Conservation (phyloP, 257 asterid species). For the Capsicum rhomboideum region DNA sequence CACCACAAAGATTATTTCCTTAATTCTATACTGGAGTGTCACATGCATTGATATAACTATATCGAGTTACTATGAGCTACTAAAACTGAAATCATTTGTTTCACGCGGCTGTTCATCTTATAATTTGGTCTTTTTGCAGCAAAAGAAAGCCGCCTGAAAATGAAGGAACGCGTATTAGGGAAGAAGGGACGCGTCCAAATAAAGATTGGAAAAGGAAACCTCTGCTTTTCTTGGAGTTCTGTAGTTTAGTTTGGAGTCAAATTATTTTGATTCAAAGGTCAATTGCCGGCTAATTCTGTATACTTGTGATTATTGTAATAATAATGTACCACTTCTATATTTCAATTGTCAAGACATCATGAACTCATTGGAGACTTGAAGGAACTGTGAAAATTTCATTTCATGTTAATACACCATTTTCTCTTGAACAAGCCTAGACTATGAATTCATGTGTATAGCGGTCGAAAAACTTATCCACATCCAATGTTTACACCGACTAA, state of each 20-base stretch:
- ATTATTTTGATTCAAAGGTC: slow-evolving; percentile 18
- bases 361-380: too few relatives aligned
- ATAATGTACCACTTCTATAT: slow-evolving; percentile 28
- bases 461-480: not conserved
- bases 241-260: slow-evolving; percentile 32
- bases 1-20: not conserved
- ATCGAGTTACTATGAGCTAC: not conserved
- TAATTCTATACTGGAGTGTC: too few relatives aligned
- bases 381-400: not conserved
- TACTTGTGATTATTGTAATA: slow-evolving; percentile 34
- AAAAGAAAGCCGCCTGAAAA: slow-evolving; percentile 61
- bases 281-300: slow-evolving; percentile 22
- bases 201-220: slow-evolving; percentile 13
- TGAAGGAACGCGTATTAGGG: slow-evolving; percentile 17
- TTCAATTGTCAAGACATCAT: not conserved
- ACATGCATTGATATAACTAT: too few relatives aligned
- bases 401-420: not conserved
- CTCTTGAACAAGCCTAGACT: not conserved
- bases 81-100: not conserved
- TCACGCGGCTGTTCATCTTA: not conserved
- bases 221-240: slow-evolving; percentile 14
- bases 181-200: slow-evolving; percentile 1
- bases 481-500: not conserved
- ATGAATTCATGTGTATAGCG: not conserved
- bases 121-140: slow-evolving; percentile 33